phyloP scores from a whole-genome alignment of 2,329 filamentous ascomycete species.

The Pseudogymnoascus destructans region DNA sequence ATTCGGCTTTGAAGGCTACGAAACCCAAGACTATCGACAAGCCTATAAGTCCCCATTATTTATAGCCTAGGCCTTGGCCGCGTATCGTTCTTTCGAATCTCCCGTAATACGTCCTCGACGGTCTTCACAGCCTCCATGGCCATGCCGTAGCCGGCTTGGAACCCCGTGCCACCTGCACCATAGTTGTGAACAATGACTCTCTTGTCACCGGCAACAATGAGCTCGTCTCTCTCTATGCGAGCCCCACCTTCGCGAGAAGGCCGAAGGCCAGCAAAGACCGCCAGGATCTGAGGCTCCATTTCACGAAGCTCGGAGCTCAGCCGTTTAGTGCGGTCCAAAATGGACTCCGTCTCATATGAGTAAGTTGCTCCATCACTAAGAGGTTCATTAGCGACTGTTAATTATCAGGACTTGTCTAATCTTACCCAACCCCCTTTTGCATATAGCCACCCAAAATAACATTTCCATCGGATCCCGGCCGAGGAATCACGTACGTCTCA shows the following conservation, averaged over 20 bases:
- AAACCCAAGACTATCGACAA: background rate
- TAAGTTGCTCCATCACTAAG: constrained; percentile 27
- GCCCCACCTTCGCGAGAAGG: constrained; percentile 29
- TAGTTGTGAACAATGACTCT: constrained; percentile 31
- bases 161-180: constrained; percentile 34
- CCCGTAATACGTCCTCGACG: constrained; percentile 22
- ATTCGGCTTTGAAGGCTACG: background rate
- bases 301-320: constrained; percentile 25
- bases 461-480: constrained; percentile 28
- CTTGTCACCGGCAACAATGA: constrained; percentile 19
- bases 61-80: background rate
- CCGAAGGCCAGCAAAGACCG: constrained; percentile 25
- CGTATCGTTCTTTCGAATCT: constrained; percentile 8
- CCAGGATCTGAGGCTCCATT: constrained; percentile 24
- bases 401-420: background rate
- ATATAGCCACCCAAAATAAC: constrained; percentile 31
- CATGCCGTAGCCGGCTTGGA: constrained; percentile 32
- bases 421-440: constrained; percentile 27
- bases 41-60: background rate
- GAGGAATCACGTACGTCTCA: constrained; percentile 31
- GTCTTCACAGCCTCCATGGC: constrained; percentile 27
- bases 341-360: constrained; percentile 28
- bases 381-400: background rate
- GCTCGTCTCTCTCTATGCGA: constrained; percentile 24
- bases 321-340: constrained; percentile 26